Base-by-base conservation (phyloP, 1,284 basidiomycete genomes). In the Ganoderma lucidum region DNA sequence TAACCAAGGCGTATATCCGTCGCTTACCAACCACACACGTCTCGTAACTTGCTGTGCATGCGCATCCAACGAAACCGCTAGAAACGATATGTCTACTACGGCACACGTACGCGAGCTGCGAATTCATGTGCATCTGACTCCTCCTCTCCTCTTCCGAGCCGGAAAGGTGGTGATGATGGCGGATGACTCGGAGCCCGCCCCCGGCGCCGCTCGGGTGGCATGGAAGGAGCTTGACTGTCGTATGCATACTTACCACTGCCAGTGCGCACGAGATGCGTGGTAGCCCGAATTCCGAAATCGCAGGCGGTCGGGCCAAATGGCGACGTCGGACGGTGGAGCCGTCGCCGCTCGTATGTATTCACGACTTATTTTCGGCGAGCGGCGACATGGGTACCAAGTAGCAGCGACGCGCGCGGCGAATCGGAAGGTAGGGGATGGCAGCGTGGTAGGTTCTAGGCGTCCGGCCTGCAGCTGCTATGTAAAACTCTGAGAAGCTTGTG, bases 231-330 rank as follows among this genome's bases (percentile, higher is more conserved):
- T 48, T 30, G 23, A 23, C 35, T 35, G 35, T 35, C 35, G 6
- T n/a, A 39, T 42, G 60, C 12, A 39, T 17, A 32, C 44, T 19
- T n/a, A 45, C 44, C 14, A 62, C 8, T 19, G 8, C 48, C n/a
- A 1, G 8, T 10, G 48, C 28, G 23, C 42, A 48, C n/a, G 23
- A 30, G 41, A 23, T 28, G 44, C 61, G 30, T 10, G 5, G 45
- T 32, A 51, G 23, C 45, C 45, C 62, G 45, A 51, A 63, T 63
- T 51, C 62, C 62, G 45, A 63, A 51, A 48, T 51, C 48, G 45
- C 35, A 58, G 17, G 12, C 30, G 8, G 56, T 59, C 56, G 56
- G 56, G n/a, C 55, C 15, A 56, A 35, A 32, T 6, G 35, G 12
- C 9, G 35, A n/a, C 35, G 28, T 35, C 23, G 32, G 62, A 28